These are phyloP conservation scores for Marsdenia floribunda DNA, from an alignment of 257 asterid species.

Conservation along the genomic window DNA sequence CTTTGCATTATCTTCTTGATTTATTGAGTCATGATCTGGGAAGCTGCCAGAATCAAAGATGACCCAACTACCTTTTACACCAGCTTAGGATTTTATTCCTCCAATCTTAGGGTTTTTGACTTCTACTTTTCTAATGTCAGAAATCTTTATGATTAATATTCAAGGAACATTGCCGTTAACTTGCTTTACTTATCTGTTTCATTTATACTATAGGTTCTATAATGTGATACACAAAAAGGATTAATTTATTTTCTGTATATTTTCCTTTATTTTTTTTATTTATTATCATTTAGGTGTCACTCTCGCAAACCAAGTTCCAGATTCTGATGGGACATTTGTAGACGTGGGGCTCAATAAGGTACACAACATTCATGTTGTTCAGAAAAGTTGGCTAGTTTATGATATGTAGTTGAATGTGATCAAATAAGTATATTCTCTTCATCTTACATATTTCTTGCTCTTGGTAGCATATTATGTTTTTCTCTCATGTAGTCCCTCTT, in stretches of 20 bases:
- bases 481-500: not conserved
- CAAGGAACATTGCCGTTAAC: not conserved
- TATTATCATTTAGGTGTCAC: constrained; percentile 52
- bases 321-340: constrained; percentile 57
- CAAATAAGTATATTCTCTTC: not conserved
- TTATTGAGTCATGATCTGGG: not conserved
- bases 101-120: not conserved
- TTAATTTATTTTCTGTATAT: not conserved
- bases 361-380: constrained; percentile 9
- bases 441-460: not conserved
- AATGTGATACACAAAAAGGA: not conserved
- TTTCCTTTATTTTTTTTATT: not conserved
- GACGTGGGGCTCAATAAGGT: constrained; percentile 97
- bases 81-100: not conserved
- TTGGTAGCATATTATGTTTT: not conserved
- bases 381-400: constrained; percentile 11
- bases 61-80: no score
- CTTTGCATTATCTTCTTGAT: constrained; percentile 37
- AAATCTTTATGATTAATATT: not conserved
- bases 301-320: constrained; percentile 34
- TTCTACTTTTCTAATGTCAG: not conserved
- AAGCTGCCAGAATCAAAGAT: not conserved
- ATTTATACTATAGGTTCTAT: not conserved
- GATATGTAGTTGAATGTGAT: not conserved
- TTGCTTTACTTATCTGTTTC: not conserved